These are phyloP conservation scores for Venturia aucupariae DNA, from an alignment of 2,329 filamentous ascomycete genomes.

Conservation along the genomic window DNA sequence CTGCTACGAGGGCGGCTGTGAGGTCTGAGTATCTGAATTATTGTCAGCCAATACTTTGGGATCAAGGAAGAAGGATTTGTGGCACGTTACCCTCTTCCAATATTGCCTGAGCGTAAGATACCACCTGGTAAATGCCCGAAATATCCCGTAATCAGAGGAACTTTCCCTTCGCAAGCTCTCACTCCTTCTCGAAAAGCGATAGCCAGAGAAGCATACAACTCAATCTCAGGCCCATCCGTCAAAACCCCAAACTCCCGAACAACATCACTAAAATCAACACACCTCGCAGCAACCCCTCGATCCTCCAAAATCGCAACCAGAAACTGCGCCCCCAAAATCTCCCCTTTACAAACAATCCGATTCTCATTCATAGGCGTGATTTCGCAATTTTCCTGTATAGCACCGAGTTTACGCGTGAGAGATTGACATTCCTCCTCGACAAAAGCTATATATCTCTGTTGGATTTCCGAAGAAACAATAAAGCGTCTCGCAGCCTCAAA, in stretches of 20 bases:
- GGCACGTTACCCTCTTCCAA: slow-evolving; percentile 65
- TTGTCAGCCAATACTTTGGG: not conserved
- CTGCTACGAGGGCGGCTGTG: not conserved
- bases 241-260: not conserved
- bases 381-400: slow-evolving; percentile 47
- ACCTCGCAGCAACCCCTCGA: slow-evolving; percentile 74
- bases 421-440: slow-evolving; percentile 70
- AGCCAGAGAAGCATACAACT: slow-evolving; percentile 37
- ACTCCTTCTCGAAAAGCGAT: slow-evolving; percentile 33
- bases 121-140: slow-evolving; percentile 90
- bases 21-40: not conserved
- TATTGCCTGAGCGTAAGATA: slow-evolving; percentile 86
- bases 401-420: slow-evolving; percentile 63
- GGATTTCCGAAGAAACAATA: slow-evolving; percentile 22
- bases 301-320: slow-evolving; percentile 80
- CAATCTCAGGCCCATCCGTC: not conserved
- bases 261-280: slow-evolving; percentile 55
- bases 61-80: not conserved
- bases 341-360: slow-evolving; percentile 86
- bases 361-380: slow-evolving; percentile 44
- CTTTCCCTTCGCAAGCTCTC: slow-evolving; percentile 33
- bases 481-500: slow-evolving; percentile 56
- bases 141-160: slow-evolving; percentile 64
- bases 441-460: slow-evolving; percentile 33
- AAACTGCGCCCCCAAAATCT: slow-evolving; percentile 73